These are phyloP conservation scores for Auriculariales sp. DNA, from an alignment of 768 basidiomycete genomes.

Conservation along the genomic window DNA sequence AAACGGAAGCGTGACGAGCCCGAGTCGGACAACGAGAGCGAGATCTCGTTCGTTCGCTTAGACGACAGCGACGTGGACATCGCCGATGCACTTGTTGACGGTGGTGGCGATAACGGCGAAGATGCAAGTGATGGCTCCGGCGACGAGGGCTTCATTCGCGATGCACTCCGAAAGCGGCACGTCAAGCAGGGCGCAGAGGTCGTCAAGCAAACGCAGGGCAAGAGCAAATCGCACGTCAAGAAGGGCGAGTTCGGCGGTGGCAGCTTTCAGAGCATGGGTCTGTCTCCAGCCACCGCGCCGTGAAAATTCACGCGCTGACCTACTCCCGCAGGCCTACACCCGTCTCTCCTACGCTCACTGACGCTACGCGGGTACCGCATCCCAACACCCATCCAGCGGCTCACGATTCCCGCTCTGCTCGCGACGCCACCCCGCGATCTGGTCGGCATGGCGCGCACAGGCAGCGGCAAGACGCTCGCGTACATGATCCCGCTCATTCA, in stretches of 20 bases:
- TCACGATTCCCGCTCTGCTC: constrained; percentile 75
- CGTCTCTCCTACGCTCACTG: constrained; percentile 68
- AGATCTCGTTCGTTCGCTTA: constrained; percentile 5
- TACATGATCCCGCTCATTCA: constrained; percentile 89
- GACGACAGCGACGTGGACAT: background rate
- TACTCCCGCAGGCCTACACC: constrained; percentile 50
- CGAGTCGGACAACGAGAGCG: constrained; percentile 5
- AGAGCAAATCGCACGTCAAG: constrained; percentile 50
- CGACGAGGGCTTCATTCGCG: constrained; percentile 47
- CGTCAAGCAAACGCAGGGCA: constrained; percentile 65
- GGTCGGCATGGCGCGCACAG: constrained; percentile 96
- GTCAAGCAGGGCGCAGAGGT: constrained; percentile 61
- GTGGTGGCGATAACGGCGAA: constrained; percentile 7
- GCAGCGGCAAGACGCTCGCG: constrained; percentile 93
- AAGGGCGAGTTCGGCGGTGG: constrained; percentile 76
- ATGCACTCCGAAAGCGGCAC: constrained; percentile 57
- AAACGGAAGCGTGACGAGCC: too few species aligned
- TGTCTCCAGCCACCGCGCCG: constrained; percentile 13
- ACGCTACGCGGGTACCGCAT: constrained; percentile 87
- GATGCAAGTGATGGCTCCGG: constrained; percentile 35
- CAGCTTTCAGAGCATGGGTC: constrained; percentile 94
- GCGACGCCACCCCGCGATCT: constrained; percentile 78
- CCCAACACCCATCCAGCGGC: constrained; percentile 92
- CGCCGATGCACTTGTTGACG: background rate
- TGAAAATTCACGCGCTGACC: constrained; percentile 3